Evolutionary conservation across 2,329 filamentous ascomycete genomes (phyloP).

Genomic region (Alternaria ethzedia): DNA sequence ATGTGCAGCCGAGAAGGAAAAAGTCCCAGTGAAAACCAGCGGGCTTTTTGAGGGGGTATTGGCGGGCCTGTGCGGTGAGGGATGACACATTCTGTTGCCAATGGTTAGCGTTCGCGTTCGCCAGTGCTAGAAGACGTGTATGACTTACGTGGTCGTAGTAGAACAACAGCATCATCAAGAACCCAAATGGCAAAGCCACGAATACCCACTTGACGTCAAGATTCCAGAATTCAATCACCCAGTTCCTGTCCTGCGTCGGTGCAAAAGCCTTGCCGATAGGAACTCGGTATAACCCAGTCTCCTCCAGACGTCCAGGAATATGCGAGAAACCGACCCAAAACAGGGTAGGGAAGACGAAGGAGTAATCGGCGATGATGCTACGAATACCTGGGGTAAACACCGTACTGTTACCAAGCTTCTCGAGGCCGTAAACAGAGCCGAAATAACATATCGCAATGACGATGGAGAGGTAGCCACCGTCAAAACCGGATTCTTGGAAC

Average conservation of each 20-base stretch:
- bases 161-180: slow-evolving; percentile 62
- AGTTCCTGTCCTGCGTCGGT: slow-evolving; percentile 54
- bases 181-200: slow-evolving; percentile 60
- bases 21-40: slow-evolving; percentile 65
- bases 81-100: slow-evolving; percentile 55
- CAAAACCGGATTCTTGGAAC: slow-evolving; percentile 51
- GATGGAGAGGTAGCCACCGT: slow-evolving; percentile 57
- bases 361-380: slow-evolving; percentile 59
- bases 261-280: slow-evolving; percentile 56
- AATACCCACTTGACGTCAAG: slow-evolving; percentile 61
- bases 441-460: slow-evolving; percentile 62
- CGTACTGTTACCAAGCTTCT: slow-evolving; percentile 56
- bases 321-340: slow-evolving; percentile 63
- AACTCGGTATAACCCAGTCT: slow-evolving; percentile 51
- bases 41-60: slow-evolving; percentile 61
- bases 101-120: not conserved
- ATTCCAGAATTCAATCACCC: slow-evolving; percentile 62
- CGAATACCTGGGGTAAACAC: slow-evolving; percentile 55
- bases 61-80: slow-evolving; percentile 59
- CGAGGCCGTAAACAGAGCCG: slow-evolving; percentile 57
- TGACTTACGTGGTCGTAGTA: slow-evolving; percentile 61
- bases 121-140: not conserved
- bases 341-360: slow-evolving; percentile 55
- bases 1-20: slow-evolving; percentile 62
- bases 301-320: slow-evolving; percentile 56